Evolutionary conservation across 2,329 filamentous ascomycete genomes (phyloP).

Genomic region (Alternaria tenuissima): DNA sequence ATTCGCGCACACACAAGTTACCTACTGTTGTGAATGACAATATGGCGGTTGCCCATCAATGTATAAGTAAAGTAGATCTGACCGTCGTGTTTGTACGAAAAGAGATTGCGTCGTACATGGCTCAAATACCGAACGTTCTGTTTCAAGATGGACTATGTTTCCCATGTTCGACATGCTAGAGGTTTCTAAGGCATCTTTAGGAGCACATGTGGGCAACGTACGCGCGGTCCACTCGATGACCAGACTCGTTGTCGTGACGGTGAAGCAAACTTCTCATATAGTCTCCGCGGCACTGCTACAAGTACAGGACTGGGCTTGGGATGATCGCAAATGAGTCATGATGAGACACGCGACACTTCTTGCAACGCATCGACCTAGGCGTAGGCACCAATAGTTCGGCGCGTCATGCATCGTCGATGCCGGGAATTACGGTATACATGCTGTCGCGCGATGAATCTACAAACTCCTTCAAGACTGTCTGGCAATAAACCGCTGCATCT

Average conservation of each 20-base stretch:
- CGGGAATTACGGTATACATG: not conserved
- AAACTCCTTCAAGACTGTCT: not conserved
- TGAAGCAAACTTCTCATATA: not conserved
- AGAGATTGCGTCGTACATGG: no score
- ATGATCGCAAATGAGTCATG: not conserved
- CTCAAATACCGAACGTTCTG: no score
- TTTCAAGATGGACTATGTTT: no score
- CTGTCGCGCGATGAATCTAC: not conserved
- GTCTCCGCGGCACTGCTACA: not conserved
- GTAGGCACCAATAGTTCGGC: not conserved
- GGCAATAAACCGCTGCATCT: not conserved
- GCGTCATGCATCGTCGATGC: slow-evolving; percentile 1
- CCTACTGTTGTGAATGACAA: not conserved
- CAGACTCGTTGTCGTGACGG: not conserved
- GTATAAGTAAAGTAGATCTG: not conserved
- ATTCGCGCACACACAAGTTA: not conserved
- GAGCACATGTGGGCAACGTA: no score
- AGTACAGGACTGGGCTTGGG: not conserved
- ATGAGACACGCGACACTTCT: not conserved
- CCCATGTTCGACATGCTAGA: no score
- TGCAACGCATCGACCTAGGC: not conserved
- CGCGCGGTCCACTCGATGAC: no score
- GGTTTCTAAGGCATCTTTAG: no score
- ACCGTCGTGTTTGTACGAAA: no score
- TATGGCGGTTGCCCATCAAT: not conserved